Evolutionary conservation across 192 early-diverging fungal genomes (phyloP).

Genomic region (Spizellomyces punctatus): DNA sequence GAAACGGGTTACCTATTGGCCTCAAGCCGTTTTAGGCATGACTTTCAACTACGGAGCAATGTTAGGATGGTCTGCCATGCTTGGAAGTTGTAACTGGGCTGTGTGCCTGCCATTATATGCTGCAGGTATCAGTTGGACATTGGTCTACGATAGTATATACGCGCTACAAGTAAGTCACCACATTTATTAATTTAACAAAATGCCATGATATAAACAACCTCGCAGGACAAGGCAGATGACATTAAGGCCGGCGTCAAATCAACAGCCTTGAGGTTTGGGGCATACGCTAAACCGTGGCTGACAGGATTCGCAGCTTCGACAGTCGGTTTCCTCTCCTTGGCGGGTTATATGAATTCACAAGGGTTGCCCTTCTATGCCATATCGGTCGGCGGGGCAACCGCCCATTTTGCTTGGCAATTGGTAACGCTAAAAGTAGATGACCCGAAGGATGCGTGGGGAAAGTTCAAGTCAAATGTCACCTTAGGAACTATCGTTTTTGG

Average conservation of each 20-base stretch:
- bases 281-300: constrained; percentile 67
- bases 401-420: constrained; percentile 85
- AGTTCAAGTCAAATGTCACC: constrained; percentile 81
- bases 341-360: constrained; percentile 82
- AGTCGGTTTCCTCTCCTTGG: constrained; percentile 65
- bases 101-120: constrained; percentile 83
- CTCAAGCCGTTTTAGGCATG: constrained; percentile 84
- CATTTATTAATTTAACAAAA: background rate
- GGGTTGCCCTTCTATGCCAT: constrained; percentile 72
- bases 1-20: constrained; percentile 97
- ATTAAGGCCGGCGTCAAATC: constrained; percentile 84
- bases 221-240: constrained; percentile 89
- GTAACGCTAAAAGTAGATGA: constrained; percentile 53
- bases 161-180: constrained; percentile 72
- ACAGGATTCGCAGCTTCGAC: constrained; percentile 72
- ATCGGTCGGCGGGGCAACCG: constrained; percentile 69
- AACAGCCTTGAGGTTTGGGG: constrained; percentile 85
- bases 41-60: constrained; percentile 95
- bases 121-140: constrained; percentile 88
- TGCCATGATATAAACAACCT: constrained; percentile 2
- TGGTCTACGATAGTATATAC: constrained; percentile 97
- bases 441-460: constrained; percentile 37
- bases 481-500: constrained; percentile 74
- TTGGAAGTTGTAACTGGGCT: constrained; percentile 58
- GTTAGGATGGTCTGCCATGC: constrained; percentile 83